phyloP scores from a whole-genome alignment of 306 rosid species.

The Prunus persica region Prunus_persica_NCBIv2 NC_034014.1:525501-526000 shows the following conservation, averaged over 20 bases:
- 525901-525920: neutral
- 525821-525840: too few species aligned
- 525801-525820: too few species aligned
- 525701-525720: neutral
- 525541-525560: neutral
- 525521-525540: too few species aligned
- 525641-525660: neutral
- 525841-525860: too few species aligned
- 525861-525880: too few species aligned
- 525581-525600: slow-evolving; percentile 5
- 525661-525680: too few species aligned
- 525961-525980: slow-evolving; percentile 13
- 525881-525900: neutral
- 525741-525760: too few species aligned
- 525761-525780: neutral
- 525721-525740: too few species aligned
- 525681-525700: neutral
- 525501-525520: neutral
- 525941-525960: slow-evolving; percentile 26
- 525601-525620: neutral
- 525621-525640: neutral
- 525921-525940: slow-evolving; percentile 7
- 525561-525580: neutral
- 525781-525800: too few species aligned
- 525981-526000: slow-evolving; percentile 18